Percentiles rank a stretch among this genome's conserved stretches.
Conservation (phyloP, 805 yeast species). For the Metschnikowia matae region DNA sequence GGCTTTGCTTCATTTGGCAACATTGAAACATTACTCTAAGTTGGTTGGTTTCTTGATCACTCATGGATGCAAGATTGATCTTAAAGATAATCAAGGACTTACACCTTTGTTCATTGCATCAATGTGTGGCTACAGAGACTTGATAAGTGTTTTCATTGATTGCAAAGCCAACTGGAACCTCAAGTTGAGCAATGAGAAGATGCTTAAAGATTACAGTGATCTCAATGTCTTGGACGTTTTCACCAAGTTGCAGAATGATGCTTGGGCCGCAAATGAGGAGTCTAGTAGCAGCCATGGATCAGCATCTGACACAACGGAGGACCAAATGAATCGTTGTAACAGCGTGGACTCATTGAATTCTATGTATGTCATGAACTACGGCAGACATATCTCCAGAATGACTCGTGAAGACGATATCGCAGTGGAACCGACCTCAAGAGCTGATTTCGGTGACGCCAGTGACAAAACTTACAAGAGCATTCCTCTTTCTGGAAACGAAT, state of each 20-base stretch:
- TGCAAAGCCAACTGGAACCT: constrained; percentile 59
- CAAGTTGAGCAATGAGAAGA: constrained; percentile 48
- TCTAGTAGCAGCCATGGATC: constrained; percentile 8
- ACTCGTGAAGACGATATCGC: constrained; percentile 19
- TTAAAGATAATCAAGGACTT: constrained; percentile 72
- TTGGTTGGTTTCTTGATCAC: constrained; percentile 62
- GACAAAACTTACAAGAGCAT: not conserved
- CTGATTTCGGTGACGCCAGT: not conserved
- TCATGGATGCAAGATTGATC: constrained; percentile 64
- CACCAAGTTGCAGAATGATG: constrained; percentile 21
- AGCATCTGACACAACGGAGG: constrained; percentile 14
- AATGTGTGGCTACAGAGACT: constrained; percentile 64
- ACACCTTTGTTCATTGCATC: constrained; percentile 89
- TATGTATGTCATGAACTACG: constrained; percentile 35
- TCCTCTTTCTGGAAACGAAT: constrained; percentile 11
- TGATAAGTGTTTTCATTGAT: constrained; percentile 56
- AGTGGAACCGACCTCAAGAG: not conserved
- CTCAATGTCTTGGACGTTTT: constrained; percentile 42
- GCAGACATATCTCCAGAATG: constrained; percentile 41
- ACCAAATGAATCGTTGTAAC: constrained; percentile 25
- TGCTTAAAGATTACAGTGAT: constrained; percentile 41
- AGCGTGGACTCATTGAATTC: constrained; percentile 41
- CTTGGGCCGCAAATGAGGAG: constrained; percentile 10
- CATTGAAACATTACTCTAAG: constrained; percentile 64
- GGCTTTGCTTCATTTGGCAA: constrained; percentile 81